A percentile compares a stretch with the other conserved stretches of the same genome.
phyloP scores from a whole-genome alignment of 140 eudicot genomes.

The Anethum foeniculum region DNA sequence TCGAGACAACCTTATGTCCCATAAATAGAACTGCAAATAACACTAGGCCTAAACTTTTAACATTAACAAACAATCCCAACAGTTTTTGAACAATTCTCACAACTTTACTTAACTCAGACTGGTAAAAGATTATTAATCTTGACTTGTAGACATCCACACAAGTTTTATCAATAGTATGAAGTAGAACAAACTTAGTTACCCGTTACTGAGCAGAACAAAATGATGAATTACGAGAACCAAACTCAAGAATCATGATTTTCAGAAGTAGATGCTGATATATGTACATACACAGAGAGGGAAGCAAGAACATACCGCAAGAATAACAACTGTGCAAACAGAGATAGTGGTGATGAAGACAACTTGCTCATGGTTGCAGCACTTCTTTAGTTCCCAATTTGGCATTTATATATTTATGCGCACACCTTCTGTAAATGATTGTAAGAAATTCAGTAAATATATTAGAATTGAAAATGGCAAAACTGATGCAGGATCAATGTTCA shows the following conservation, averaged over 20 bases:
- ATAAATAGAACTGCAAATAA: background rate
- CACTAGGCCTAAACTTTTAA: background rate
- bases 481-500: background rate
- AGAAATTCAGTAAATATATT: background rate
- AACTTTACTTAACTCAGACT: background rate
- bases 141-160: background rate
- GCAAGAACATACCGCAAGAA: constrained; percentile 49
- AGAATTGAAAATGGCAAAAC: background rate
- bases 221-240: background rate
- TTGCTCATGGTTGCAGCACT: constrained; percentile 73
- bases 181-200: background rate
- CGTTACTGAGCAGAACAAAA: background rate
- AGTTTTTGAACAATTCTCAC: background rate
- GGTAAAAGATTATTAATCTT: background rate
- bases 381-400: constrained; percentile 63
- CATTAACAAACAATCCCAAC: background rate
- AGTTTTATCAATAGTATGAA: background rate
- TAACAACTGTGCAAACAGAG: constrained; percentile 52
- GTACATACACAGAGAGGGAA: constrained; percentile 8
- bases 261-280: background rate
- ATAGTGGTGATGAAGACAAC: constrained; percentile 52
- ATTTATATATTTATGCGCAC: constrained; percentile 11
- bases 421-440: background rate
- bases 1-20: background rate
- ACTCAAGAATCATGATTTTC: background rate